Evolutionary conservation across 805 yeast genomes (phyloP), one percentile per base, ranked within the genome.

Genomic region (Barnettozyma wickerhamii): DNA sequence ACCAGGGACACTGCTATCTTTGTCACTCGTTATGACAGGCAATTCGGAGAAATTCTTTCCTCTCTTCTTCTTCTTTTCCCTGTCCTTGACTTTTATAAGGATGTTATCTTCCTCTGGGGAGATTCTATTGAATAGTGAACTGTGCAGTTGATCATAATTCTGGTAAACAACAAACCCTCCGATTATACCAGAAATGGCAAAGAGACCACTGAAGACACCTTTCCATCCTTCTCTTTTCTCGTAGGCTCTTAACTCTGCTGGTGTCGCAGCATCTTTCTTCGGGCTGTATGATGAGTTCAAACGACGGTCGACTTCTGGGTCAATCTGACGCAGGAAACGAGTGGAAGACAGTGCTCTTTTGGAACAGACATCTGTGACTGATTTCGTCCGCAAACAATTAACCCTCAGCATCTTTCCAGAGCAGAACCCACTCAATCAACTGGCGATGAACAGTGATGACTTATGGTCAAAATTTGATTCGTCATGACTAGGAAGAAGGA

Each of bases 1-100:
- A 7, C 88, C 85, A 0, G 82, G 81, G 4, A 66, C 67, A 1
- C 59, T 46, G 5, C 72, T 62, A 30, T 60, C 62, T 30, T 66
- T 64, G 13, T 62, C 56, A 39, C 66, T 48, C 3, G 43, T 63
- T 2, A 70, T 55, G 1, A 43, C 31, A 6, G 68, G 67, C 3
- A 63, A 19, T 17, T 41, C 44, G 7, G 26, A 23, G 15, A 53
- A 48, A 14, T 44, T 42, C 23, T 48, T 55, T 24, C 49, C 55
- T 23, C 41, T 51, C 41, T 48, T 56, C 31, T 45, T 52, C 38
- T 43, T 47, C 37, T 50, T 42, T 12, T 49, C 55, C 19, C 52
- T 37, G 3, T 57, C 56, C 19, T 41, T 54, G 12, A 48, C 45
- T 21, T 41, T 43, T 27, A 42, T 50, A 53, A 60, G 63, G 65